Evolutionary conservation across 192 early-diverging fungal genomes (phyloP), one percentile per base, ranked within the genome.

Genomic region (Coemansia sp.): DNA sequence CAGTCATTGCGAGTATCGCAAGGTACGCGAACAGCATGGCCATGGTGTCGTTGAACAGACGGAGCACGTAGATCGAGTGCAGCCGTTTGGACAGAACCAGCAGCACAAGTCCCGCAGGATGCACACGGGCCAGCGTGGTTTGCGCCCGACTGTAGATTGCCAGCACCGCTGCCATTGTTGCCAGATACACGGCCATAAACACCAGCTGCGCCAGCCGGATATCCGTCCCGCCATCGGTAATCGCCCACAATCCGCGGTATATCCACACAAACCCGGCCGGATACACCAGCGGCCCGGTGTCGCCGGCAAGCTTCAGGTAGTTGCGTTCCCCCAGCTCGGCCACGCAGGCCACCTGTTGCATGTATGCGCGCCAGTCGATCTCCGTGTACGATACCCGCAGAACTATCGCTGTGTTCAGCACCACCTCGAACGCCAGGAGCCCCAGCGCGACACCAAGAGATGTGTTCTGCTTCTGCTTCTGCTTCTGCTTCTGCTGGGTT

Each of bases 351-450:
- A 97, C 91, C 81, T 99, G 86, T 74, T 98, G 92, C 95, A 99
- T 96, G 66, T 99, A 99, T 11, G 97, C 89, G 16, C 72, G 83
- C 94, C 94, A 99, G 83, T 99, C 97, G 66, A 99, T 99, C 74
- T 99, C 94, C 4, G 96, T 97, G 74, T 98, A 81, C 48, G 68
- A 38, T 9, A 83, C 67, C 0, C 63, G 64, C 59, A 59, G 69
- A 5, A 84, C 67, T 7, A 84, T 72, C 5, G 56, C 54, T 13
- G 44, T 26, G 6, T 56, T 77, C 7, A 58, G 26, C 44, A 54
- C 13, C 4, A 23, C 37, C 12, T 84, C 81, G 13, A 69, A 37
- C 26, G 18, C 18, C 11, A 84, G 11, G 50, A 76, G 49, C 37
- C 47, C 42, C 3, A 47, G 59, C 5, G 77, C 68, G 10, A 68